phyloP scores from a whole-genome alignment of 2,329 filamentous ascomycete species.

The Ophiostoma perfectum region DNA sequence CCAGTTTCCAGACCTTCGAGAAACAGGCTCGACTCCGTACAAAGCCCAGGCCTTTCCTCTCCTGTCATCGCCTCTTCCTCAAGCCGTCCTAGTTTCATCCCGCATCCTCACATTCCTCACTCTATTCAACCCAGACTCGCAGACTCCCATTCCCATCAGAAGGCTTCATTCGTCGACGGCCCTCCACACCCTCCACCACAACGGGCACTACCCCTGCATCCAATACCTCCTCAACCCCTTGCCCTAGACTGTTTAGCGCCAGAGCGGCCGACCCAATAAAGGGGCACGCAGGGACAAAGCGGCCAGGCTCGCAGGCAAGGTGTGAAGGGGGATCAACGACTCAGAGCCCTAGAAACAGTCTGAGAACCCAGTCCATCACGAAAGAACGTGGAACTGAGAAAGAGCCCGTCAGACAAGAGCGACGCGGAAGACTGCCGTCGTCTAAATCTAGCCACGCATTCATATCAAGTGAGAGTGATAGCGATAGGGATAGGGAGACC shows the following conservation, averaged over 20 bases:
- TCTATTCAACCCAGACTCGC: not conserved
- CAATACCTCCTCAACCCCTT: slow-evolving; percentile 22
- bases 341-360: not conserved
- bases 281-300: slow-evolving; percentile 20
- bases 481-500: not conserved
- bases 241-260: slow-evolving; percentile 23
- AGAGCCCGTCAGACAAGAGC: not conserved
- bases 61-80: not conserved
- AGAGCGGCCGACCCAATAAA: slow-evolving; percentile 20
- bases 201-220: slow-evolving; percentile 23
- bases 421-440: not conserved
- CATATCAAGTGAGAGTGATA: not conserved
- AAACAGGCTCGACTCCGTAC: not conserved
- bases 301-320: slow-evolving; percentile 2
- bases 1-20: slow-evolving; percentile 9
- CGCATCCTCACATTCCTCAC: not conserved
- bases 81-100: slow-evolving; percentile 5
- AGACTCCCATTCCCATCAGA: not conserved
- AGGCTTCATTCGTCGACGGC: not conserved
- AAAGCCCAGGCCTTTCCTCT: not conserved
- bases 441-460: not conserved
- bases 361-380: not conserved
- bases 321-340: not conserved
- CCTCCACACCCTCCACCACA: slow-evolving; percentile 13
- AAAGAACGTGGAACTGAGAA: not conserved